These are phyloP conservation scores for Albugo laibachii DNA, from an alignment of 352 stramenopile genomes.

Conservation along the genomic window DNA sequence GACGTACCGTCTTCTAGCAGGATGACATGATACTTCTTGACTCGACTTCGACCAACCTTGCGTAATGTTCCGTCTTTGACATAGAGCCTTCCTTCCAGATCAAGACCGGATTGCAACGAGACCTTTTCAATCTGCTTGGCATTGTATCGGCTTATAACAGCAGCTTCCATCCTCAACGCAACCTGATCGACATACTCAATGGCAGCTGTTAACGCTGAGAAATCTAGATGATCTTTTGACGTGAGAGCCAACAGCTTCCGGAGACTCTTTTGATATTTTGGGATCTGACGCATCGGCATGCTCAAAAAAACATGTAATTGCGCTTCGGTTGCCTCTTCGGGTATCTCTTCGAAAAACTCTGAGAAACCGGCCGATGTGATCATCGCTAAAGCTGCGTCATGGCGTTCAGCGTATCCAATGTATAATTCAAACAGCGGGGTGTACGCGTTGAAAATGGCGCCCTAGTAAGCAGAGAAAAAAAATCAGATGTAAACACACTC, in stretches of 20 bases:
- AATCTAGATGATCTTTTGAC: constrained; percentile 47
- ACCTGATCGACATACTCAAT: constrained; percentile 60
- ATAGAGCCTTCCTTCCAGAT: constrained; percentile 37
- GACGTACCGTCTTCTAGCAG: constrained; percentile 60
- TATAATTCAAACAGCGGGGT: constrained; percentile 71
- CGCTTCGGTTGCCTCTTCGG: constrained; percentile 33
- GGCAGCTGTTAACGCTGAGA: constrained; percentile 36
- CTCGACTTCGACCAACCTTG: constrained; percentile 74
- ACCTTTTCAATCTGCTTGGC: constrained; percentile 35
- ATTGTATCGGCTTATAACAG: constrained; percentile 52
- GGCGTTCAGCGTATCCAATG: constrained; percentile 63
- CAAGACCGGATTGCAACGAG: constrained; percentile 37
- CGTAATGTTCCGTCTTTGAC: constrained; percentile 55
- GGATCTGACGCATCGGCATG: constrained; percentile 75
- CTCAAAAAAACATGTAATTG: constrained; percentile 58
- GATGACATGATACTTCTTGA: constrained; percentile 71
- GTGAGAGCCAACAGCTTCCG: constrained; percentile 56
- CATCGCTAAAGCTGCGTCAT: constrained; percentile 39
- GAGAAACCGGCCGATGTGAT: constrained; percentile 61
- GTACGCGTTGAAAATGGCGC: constrained; percentile 75
- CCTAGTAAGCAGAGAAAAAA: constrained; percentile 12
- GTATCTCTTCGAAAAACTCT: constrained; percentile 49
- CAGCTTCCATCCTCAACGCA: constrained; percentile 60
- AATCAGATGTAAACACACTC: constrained; percentile 2
- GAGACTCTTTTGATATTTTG: constrained; percentile 66